A percentile compares a stretch with the other conserved stretches of the same genome.
These are phyloP conservation scores for Monilinia fructicola DNA, from an alignment of 2,329 filamentous ascomycete genomes.

Conservation along the genomic window DNA sequence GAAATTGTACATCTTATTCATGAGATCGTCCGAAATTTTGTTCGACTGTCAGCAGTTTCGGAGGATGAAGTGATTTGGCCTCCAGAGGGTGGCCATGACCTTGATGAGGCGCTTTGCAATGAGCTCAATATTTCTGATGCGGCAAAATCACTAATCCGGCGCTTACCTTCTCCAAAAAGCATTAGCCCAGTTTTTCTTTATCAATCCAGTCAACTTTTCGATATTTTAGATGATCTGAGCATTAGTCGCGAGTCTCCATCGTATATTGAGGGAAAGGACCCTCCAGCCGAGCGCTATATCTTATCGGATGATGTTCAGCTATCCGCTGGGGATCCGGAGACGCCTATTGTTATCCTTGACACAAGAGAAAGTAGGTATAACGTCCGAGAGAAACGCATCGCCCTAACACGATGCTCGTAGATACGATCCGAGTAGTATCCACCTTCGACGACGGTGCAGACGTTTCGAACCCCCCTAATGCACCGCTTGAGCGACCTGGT, in stretches of 20 bases:
- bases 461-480: neutral
- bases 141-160: neutral
- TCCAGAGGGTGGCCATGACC: neutral
- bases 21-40: neutral
- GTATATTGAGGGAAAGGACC: neutral
- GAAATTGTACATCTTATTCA: conserved; percentile 1
- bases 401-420: neutral
- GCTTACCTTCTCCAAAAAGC: neutral
- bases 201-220: neutral
- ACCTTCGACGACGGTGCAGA: neutral
- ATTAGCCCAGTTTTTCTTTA: neutral
- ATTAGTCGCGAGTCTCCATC: neutral
- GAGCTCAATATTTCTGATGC: neutral
- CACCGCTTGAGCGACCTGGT: neutral
- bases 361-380: neutral
- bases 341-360: neutral
- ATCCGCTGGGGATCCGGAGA: neutral
- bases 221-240: neutral
- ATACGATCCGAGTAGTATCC: neutral
- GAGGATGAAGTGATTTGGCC: conserved; percentile 4
- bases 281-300: neutral
- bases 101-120: conserved; percentile 2
- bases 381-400: neutral
- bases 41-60: neutral
- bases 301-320: conserved; percentile 3